Evolutionary conservation across 345 rosid species (phyloP), one percentile per base, ranked within the genome.

Genomic region (Boechera retrofracta): DNA sequence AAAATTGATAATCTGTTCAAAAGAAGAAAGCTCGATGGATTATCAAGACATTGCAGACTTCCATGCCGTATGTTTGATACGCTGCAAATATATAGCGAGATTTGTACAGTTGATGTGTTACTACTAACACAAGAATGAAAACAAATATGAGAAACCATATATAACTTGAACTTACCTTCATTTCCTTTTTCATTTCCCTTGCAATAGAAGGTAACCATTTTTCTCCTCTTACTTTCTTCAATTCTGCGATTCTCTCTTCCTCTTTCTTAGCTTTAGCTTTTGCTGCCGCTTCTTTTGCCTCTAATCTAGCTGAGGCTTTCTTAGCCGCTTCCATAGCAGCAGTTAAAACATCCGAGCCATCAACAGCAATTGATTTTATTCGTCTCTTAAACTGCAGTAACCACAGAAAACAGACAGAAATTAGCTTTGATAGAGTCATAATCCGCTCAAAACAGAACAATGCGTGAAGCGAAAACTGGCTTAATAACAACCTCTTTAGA

Each of bases 131-230:
- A 10, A 69, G 49, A 62, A 54, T 18, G n/a, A 32, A 77, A 48
- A 48, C 24, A 29, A 29, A 21, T 6, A 66, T 58, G 67, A 44
- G 32, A 24, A 61, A 29, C 15, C n/a, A 7, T 58, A 31, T 21
- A 26, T 7, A 33, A 11, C n/a, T 51, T 51, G 84, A 33, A 11
- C n/a, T 51, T 51, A 85, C 84, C 85, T 79, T 82, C 90, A 87
- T 81, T 60, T 84, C 84, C 71, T 59, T 78, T 36, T 78, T 84
- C 90, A 86, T 80, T 38, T 80, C 81, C 68, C 65, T 71, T 42
- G 88, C 89, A 71, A 92, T 81, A n/a, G 94, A 85, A 76, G 92
- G 97, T 21, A 92, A 86, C 98, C 99, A 95, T 78, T 85, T 86
- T 78, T 91, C 93, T 38, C 97, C 97, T 74, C 98, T 82, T n/a